phyloP scores from a whole-genome alignment of 176 grass and related monocot genomes.

The Oryza glaberrima region DNA sequence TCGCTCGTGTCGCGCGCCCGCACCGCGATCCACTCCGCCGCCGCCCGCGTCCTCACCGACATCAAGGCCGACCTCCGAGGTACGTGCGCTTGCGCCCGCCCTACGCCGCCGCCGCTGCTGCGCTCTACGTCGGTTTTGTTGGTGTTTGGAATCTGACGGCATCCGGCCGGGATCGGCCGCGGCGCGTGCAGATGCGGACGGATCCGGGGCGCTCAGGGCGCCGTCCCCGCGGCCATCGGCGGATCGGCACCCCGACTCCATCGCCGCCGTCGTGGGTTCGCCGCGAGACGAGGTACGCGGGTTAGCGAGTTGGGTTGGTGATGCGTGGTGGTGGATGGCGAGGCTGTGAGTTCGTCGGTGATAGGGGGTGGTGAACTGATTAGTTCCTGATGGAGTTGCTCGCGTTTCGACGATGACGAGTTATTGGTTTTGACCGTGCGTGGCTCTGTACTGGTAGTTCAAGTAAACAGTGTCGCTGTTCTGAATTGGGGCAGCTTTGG shows the following conservation, averaged over 20 bases:
- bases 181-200: slow-evolving; percentile 56
- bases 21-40: slow-evolving; percentile 82
- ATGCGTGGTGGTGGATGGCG: not conserved
- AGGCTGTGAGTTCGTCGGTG: slow-evolving; percentile 17
- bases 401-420: not conserved
- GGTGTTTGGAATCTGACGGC: slow-evolving; percentile 38
- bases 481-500: not conserved
- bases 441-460: not conserved
- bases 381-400: slow-evolving; percentile 1
- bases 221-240: slow-evolving; percentile 51
- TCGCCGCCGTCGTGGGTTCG: not conserved
- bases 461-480: not conserved
- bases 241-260: slow-evolving; percentile 63
- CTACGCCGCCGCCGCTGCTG: not conserved
- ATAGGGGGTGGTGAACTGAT: slow-evolving; percentile 24
- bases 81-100: not conserved
- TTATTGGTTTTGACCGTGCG: not conserved
- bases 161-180: slow-evolving; percentile 25
- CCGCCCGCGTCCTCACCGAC: slow-evolving; percentile 87
- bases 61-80: slow-evolving; percentile 90
- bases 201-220: slow-evolving; percentile 46
- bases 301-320: not conserved
- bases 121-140: not conserved
- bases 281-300: slow-evolving; percentile 40
- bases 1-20: slow-evolving; percentile 91